phyloP scores from a whole-genome alignment of 2,329 filamentous ascomycete genomes.

The Aureobasidium sp. region DNA sequence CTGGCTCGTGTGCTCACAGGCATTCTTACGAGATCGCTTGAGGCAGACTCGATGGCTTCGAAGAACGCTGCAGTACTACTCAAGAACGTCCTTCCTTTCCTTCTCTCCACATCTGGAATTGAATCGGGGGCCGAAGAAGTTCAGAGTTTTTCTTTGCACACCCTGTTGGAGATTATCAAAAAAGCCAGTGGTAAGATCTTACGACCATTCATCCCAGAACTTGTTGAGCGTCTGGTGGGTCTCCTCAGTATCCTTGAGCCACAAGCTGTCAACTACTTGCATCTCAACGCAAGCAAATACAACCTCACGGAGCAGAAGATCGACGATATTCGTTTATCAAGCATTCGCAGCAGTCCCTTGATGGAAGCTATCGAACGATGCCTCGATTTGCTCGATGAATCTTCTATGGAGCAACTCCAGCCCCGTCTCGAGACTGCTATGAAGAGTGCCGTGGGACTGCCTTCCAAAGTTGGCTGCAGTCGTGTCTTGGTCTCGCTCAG shows the following conservation, averaged over 20 bases:
- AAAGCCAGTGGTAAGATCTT: conserved; percentile 70
- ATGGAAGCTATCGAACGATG: conserved; percentile 88
- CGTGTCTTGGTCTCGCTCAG: conserved; percentile 78
- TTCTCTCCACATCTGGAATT: conserved; percentile 80
- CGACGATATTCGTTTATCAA: conserved; percentile 75
- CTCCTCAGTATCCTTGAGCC: conserved; percentile 84
- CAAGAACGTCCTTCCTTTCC: conserved; percentile 78
- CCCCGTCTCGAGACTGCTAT: conserved; percentile 69
- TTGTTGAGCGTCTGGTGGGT: conserved; percentile 73
- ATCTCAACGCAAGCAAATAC: conserved; percentile 76
- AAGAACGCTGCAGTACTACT: conserved; percentile 73
- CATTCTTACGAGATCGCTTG: conserved; percentile 75
- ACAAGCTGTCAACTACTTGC: conserved; percentile 83
- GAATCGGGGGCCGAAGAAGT: conserved; percentile 87
- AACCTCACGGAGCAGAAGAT: conserved; percentile 84
- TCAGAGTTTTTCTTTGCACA: conserved; percentile 69
- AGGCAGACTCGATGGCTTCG: conserved; percentile 61
- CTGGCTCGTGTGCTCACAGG: conserved; percentile 80
- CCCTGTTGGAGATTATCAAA: conserved; percentile 83
- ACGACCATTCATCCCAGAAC: conserved; percentile 70
- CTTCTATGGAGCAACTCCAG: conserved; percentile 67
- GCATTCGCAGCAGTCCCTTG: conserved; percentile 78
- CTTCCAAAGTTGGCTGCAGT: conserved; percentile 87
- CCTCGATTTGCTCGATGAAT: conserved; percentile 72
- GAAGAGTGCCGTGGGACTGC: conserved; percentile 80